Evolutionary conservation across 1,284 basidiomycete species (phyloP), one percentile per base, ranked within the genome.

Genomic region (Trichosporon ovoides): DNA sequence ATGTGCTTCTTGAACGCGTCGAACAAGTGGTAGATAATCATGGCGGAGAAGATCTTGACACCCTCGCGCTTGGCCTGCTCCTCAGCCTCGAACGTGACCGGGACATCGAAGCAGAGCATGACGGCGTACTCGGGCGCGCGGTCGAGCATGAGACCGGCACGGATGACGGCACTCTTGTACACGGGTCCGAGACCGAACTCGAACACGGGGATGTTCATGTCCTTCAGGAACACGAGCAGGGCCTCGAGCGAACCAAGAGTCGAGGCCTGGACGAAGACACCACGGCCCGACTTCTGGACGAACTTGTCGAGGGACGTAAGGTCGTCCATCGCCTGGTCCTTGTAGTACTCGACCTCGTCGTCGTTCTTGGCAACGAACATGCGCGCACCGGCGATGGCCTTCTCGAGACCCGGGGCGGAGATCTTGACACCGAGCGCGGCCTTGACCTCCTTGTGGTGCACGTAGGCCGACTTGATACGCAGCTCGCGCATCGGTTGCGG

Each of bases 131-230:
- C 96, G 73, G 91, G 92, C 11, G 93, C 92, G 74, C 89, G 93
- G 78, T 98, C 95, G 68, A 98, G 79, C 93, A 98, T 98, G 11
- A 89, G 90, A 28, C 88, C 87, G 38, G 89, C 82, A 57, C 93
- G 88, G 86, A 96, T 93, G 59, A 98, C 84, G 69, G 98, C 93
- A 76, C 86, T 91, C 82, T 94, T 96, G 81, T 94, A 91, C 12
- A 99, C 91, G 14, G 96, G 95, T 9, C 96, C 96, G 61, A 99
- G 97, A 77, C 96, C 97, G 80, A 98, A 96, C 43, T 91, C 92
- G 38, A 89, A 91, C 2, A 97, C 92, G 3, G 96, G 96, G 67
- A 98, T 98, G 81, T 98, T 96, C 83, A 90, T 94, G 60, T 82
- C 80, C 76, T 90, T 89, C 71, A 99, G 81, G 86, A 98, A 98